These are phyloP conservation scores for Salix udensis DNA, from an alignment of 345 rosid genomes.

Conservation along the genomic window DNA sequence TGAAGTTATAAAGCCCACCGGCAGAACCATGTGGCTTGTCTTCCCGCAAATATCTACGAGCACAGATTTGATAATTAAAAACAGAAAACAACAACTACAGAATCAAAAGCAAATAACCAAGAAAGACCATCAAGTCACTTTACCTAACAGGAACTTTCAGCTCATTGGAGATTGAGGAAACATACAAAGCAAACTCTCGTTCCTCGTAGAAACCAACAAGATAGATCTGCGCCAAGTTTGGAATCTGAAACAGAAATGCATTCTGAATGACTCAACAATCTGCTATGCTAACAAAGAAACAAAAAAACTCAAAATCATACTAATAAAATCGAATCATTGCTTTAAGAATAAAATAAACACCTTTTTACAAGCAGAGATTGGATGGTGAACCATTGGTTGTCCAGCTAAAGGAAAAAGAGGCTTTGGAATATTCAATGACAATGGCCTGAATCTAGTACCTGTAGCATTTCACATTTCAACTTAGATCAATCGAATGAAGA, in stretches of 20 bases:
- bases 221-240: conserved; percentile 31
- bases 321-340: not conserved
- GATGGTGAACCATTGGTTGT: conserved; percentile 97
- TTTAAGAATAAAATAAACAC: conserved; percentile 33
- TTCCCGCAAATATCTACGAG: conserved; percentile 28
- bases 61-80: not conserved
- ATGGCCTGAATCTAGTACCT: conserved; percentile 90
- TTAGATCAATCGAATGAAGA: not conserved
- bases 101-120: not conserved
- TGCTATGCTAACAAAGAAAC: not conserved
- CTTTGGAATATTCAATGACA: conserved; percentile 86
- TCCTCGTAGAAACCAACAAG: conserved; percentile 36
- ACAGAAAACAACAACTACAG: not conserved
- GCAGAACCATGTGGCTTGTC: conserved; percentile 38
- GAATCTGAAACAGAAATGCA: conserved; percentile 25
- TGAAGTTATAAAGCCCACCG: conserved; percentile 34
- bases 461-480: conserved; percentile 1
- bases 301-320: not conserved
- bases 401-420: conserved; percentile 90
- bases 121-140: conserved; percentile 8
- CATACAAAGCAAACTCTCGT: conserved; percentile 31
- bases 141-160: conserved; percentile 33
- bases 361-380: conserved; percentile 93
- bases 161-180: conserved; percentile 33
- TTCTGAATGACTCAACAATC: not conserved